A percentile compares a stretch with the other conserved stretches of the same genome.
phyloP scores from a whole-genome alignment of 2,329 filamentous ascomycete species.

The Penicillium brasilianum region DNA sequence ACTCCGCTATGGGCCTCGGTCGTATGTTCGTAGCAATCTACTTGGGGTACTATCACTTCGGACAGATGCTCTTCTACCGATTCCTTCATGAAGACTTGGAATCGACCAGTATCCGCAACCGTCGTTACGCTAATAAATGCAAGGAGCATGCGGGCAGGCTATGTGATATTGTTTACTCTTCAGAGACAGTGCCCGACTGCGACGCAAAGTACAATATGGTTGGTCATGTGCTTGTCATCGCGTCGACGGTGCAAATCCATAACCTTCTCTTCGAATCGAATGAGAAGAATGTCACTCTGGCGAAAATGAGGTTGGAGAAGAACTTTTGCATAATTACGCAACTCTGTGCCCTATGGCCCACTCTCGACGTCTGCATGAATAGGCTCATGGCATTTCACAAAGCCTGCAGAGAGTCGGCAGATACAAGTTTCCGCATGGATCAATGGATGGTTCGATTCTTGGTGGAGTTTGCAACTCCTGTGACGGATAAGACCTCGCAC shows the following conservation, averaged over 20 bases:
- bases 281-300: constrained; percentile 42
- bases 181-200: constrained; percentile 43
- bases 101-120: constrained; percentile 16
- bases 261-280: constrained; percentile 50
- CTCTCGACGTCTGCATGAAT: constrained; percentile 45
- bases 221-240: constrained; percentile 54
- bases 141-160: constrained; percentile 48
- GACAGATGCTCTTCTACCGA: constrained; percentile 55
- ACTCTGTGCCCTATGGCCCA: constrained; percentile 51
- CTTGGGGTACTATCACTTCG: constrained; percentile 55
- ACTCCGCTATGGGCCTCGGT: constrained; percentile 48
- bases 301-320: constrained; percentile 46
- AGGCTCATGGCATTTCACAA: constrained; percentile 51
- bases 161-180: constrained; percentile 49
- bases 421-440: constrained; percentile 49
- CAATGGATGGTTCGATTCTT: constrained; percentile 50
- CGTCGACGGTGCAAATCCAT: constrained; percentile 55
- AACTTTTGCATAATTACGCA: constrained; percentile 54
- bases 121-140: constrained; percentile 46
- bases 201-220: constrained; percentile 53
- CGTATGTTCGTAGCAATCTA: constrained; percentile 53
- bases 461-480: constrained; percentile 26
- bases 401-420: constrained; percentile 45
- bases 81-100: constrained; percentile 46
- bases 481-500: constrained; percentile 13